Conservation (phyloP, 768 basidiomycete genomes). For the Wakefieldia striispora region DNA sequence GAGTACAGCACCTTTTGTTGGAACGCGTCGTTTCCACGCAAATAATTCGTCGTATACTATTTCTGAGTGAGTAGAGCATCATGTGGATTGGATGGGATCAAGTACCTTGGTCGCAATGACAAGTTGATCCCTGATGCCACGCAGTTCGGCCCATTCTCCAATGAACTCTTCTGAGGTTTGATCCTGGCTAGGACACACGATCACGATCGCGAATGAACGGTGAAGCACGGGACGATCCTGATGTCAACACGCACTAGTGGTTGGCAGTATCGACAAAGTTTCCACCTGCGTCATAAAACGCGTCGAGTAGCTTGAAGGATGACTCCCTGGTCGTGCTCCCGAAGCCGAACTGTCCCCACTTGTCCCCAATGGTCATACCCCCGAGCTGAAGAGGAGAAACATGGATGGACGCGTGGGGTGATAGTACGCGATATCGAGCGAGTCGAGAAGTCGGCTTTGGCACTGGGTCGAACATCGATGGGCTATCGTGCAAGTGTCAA, state of each 20-base stretch:
- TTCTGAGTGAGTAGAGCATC: no score
- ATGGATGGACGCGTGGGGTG: constrained; percentile 41
- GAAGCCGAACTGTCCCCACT: constrained; percentile 36
- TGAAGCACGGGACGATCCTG: neutral
- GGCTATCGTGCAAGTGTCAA: no score
- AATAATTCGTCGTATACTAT: constrained; percentile 25
- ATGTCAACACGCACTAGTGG: constrained; percentile 34
- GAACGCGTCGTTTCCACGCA: constrained; percentile 8
- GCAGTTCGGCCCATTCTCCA: constrained; percentile 46
- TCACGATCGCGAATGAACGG: neutral
- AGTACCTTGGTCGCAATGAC: constrained; percentile 44
- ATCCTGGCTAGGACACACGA: constrained; percentile 30
- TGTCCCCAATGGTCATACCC: constrained; percentile 48
- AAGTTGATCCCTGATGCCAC: constrained; percentile 43
- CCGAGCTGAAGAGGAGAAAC: constrained; percentile 51
- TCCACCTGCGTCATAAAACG: constrained; percentile 44
- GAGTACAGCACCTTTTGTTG: constrained; percentile 38
- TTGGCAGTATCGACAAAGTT: constrained; percentile 51
- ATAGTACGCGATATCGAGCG: constrained; percentile 39
- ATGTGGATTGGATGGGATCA: neutral
- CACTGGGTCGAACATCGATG: constrained; percentile 5
- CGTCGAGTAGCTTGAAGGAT: constrained; percentile 46
- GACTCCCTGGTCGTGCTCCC: constrained; percentile 44
- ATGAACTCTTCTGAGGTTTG: constrained; percentile 43
- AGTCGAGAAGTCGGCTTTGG: constrained; percentile 33